Base-by-base conservation (phyloP, 2,329 filamentous ascomycete species). In the Arthroderma sp. region DNA sequence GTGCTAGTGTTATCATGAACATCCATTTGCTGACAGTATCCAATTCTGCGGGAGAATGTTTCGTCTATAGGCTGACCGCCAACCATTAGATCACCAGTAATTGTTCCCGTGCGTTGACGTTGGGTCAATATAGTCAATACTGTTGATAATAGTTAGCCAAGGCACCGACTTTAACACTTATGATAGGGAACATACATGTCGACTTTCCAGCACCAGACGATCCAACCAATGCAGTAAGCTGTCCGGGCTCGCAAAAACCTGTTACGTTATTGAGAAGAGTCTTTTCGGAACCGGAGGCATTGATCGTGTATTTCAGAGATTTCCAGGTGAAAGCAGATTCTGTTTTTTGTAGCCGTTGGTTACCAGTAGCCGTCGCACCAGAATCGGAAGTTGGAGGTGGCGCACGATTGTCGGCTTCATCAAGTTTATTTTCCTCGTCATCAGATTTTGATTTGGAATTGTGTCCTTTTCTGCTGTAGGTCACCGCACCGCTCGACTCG, bases 161-260 rank as follows among this genome's bases (percentile, higher is more conserved):
- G 10, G 31, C n/a, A 11, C 11, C 29, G 9, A 2, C n/a, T n/a
- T 8, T 38, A 38, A 9, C 3, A 6, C 33, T 22, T n/a, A 6
- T 15, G 29, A 15, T 30, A 34, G 15, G 8, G 34, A 6, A 43
- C 57, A 52, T 52, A 29, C 95, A 74, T 1, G 88, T 94, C 0
- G 88, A 94, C 64, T 95, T 95, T 47, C 88, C 88, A 11, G 88
- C 88, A 53, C 88, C 87, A 31, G 83, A 87, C 5, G 88, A 85
- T 66, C 86, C 74, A 87, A 94, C 94, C 3, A 94, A 71, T 33
- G 85, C 87, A 9, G 87, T 94, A 44, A 94, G 63, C 10, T 85
- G 94, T 48, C 88, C 88, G 2, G 88, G 88, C 64, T 93, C 91
- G 48, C 77, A 82, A 52, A 83, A 87, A 0, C 84, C 84, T 47